phyloP scores from a whole-genome alignment of 1,139 yeast genomes.

The Candida sanyaensis region DNA sequence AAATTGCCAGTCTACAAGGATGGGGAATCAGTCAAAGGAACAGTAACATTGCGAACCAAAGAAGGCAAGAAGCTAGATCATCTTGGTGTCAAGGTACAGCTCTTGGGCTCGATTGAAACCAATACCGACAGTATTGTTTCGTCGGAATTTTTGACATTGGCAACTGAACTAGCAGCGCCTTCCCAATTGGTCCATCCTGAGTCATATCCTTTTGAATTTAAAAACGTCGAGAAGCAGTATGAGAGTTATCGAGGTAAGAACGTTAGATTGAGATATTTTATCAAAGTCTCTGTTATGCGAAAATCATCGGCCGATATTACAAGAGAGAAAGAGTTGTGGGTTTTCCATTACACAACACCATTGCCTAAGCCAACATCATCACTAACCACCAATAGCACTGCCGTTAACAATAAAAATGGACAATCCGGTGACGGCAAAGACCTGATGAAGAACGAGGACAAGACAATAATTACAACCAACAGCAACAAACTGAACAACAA shows the following conservation, averaged over 20 bases:
- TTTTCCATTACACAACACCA: constrained; percentile 50
- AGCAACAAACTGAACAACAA: constrained; percentile 7
- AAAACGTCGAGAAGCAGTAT: constrained; percentile 90
- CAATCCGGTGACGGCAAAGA: not conserved
- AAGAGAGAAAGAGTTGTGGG: constrained; percentile 82
- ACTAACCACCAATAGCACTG: not conserved
- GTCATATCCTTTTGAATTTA: constrained; percentile 82
- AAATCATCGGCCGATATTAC: constrained; percentile 75
- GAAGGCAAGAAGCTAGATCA: constrained; percentile 93
- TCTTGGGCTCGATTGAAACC: constrained; percentile 82
- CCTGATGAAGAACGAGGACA: not conserved
- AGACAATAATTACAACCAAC: not conserved
- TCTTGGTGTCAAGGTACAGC: constrained; percentile 82
- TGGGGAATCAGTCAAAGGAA: constrained; percentile 89
- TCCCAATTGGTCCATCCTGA: constrained; percentile 85
- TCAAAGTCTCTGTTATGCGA: constrained; percentile 82
- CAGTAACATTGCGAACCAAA: constrained; percentile 80
- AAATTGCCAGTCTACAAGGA: constrained; percentile 81
- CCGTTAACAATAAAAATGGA: constrained; percentile 1
- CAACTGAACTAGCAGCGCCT: constrained; percentile 92
- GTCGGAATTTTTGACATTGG: constrained; percentile 83
- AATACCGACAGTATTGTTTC: constrained; percentile 45
- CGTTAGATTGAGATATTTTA: constrained; percentile 76
- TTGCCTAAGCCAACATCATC: constrained; percentile 11
- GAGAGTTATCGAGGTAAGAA: constrained; percentile 91